Conservation (phyloP, 371 early-diverging fungal species). For the Mucor circinelloides region DNA sequence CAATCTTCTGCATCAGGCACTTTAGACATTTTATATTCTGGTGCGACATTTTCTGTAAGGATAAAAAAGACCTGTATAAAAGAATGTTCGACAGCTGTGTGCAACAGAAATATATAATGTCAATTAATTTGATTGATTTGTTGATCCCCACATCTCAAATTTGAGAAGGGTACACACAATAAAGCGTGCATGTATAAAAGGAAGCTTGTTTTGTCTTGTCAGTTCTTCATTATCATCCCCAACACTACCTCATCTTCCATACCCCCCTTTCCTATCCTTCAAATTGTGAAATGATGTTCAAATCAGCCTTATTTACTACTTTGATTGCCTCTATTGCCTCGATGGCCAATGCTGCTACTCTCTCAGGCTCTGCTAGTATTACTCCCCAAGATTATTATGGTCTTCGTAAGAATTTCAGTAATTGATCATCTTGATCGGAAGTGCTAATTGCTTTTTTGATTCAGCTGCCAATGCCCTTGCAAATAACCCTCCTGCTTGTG, state of each 20-base stretch:
- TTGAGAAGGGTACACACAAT: not conserved
- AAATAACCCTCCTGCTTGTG: slow-evolving; percentile 54
- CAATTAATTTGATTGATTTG: not conserved
- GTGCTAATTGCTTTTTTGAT: not conserved
- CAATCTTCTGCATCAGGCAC: too few relatives aligned
- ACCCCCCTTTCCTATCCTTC: not conserved
- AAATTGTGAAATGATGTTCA: not conserved
- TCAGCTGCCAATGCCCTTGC: slow-evolving; percentile 17
- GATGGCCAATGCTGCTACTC: not conserved
- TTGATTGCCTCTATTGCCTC: not conserved
- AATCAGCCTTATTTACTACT: not conserved
- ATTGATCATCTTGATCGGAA: too few relatives aligned
- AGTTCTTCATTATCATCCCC: not conserved
- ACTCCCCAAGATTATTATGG: slow-evolving; percentile 32
- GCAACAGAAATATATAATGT: not conserved
- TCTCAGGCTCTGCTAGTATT: slow-evolving; percentile 20
- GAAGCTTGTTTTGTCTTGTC: not conserved
- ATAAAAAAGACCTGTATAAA: not conserved
- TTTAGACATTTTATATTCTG: too few relatives aligned
- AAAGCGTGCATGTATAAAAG: not conserved
- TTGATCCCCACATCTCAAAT: not conserved
- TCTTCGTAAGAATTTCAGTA: slow-evolving; percentile 19
- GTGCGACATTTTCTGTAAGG: not conserved
- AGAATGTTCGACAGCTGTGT: not conserved
- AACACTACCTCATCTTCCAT: not conserved